Percentiles rank a stretch among this genome's conserved stretches.
Evolutionary conservation across 164 flowering plant species (phyloP).

Genomic region (Echeveria elegans): DNA sequence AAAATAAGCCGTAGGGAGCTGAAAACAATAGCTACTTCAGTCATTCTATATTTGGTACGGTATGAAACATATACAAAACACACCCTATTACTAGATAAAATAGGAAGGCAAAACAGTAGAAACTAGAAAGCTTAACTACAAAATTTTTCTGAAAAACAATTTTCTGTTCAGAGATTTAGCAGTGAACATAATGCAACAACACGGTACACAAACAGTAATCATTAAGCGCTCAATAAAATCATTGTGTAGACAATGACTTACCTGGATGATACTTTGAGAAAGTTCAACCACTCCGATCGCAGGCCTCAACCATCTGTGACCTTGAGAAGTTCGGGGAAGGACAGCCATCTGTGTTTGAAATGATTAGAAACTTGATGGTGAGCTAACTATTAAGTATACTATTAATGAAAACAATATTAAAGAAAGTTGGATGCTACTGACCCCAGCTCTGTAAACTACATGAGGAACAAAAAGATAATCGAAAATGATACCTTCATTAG

Average conservation of each 20-base stretch:
- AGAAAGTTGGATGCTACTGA: neutral
- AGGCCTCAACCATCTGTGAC: slow-evolving; percentile 86
- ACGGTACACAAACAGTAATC: neutral
- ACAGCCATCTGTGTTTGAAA: slow-evolving; percentile 65
- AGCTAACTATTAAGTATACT: neutral
- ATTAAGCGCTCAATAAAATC: neutral
- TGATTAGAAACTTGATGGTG: neutral
- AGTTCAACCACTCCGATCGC: slow-evolving; percentile 75
- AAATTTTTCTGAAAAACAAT: no score
- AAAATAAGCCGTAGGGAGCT: no score
- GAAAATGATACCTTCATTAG: slow-evolving; percentile 58
- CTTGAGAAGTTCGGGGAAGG: slow-evolving; percentile 65
- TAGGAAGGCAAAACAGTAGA: neutral
- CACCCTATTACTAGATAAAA: no score
- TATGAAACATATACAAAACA: no score
- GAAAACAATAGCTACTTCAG: no score
- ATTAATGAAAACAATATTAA: neutral
- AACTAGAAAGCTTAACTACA: neutral
- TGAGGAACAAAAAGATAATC: neutral
- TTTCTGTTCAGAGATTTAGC: no score
- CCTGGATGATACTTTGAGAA: slow-evolving; percentile 76
- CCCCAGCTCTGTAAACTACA: neutral
- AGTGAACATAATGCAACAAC: neutral
- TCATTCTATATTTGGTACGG: no score
- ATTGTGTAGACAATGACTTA: slow-evolving; percentile 6